These are phyloP conservation scores for Suaeda aralocaspica DNA, from an alignment of 148 eudicot species.

Conservation along the genomic window DNA sequence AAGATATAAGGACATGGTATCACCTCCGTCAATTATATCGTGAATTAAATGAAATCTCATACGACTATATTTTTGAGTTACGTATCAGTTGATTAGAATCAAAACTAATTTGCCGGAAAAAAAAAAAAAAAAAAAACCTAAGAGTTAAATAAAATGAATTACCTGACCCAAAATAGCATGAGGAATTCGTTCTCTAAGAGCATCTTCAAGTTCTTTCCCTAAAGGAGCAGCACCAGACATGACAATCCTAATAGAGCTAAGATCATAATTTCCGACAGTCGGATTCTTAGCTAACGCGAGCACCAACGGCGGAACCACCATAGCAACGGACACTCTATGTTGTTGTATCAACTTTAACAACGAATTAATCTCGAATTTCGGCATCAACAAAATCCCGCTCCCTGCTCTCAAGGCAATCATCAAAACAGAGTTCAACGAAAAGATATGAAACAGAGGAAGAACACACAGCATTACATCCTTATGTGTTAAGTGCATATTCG, in stretches of 20 bases:
- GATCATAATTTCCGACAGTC: constrained; percentile 52
- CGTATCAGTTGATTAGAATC: too few relatives aligned
- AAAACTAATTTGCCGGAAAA: too few relatives aligned
- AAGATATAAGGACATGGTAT: too few relatives aligned
- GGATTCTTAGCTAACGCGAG: constrained; percentile 67
- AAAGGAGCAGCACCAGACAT: constrained; percentile 96
- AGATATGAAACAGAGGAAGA: constrained; percentile 75
- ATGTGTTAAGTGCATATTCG: constrained; percentile 48
- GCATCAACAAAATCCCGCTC: constrained; percentile 57
- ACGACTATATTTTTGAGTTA: too few relatives aligned
- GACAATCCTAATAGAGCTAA: constrained; percentile 57
- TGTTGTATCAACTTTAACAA: constrained; percentile 49
- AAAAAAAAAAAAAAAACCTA: neutral
- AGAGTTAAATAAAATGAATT: neutral
- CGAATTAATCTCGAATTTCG: constrained; percentile 57
- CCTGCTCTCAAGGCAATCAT: constrained; percentile 67
- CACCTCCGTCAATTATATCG: too few relatives aligned
- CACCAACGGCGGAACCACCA: constrained; percentile 89
- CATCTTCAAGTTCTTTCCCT: constrained; percentile 88
- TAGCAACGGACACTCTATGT: constrained; percentile 65
- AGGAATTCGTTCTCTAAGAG: constrained; percentile 57
- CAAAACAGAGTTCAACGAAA: constrained; percentile 62
- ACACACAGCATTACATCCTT: constrained; percentile 74
- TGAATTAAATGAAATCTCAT: too few relatives aligned
- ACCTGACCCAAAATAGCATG: constrained; percentile 90